Evolutionary conservation across 2,329 filamentous ascomycete species (phyloP).

Genomic region (Raffaelea ambrosiae): DNA sequence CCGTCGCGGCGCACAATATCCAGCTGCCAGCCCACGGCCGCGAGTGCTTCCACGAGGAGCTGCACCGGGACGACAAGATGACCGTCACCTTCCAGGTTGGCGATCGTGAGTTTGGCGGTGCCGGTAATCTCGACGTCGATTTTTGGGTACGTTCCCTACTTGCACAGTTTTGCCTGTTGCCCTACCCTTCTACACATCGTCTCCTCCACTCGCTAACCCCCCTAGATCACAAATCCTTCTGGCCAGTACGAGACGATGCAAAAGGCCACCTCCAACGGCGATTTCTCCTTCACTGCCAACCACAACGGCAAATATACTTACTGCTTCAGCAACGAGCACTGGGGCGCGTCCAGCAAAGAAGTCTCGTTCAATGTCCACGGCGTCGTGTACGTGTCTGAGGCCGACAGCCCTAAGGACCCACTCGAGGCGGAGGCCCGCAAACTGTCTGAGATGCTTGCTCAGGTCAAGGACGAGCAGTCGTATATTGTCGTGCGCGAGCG

Average conservation of each 20-base stretch:
- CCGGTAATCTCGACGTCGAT: conserved; percentile 91
- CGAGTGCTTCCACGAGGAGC: conserved; percentile 93
- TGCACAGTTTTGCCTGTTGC: too few relatives aligned
- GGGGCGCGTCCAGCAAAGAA: conserved; percentile 93
- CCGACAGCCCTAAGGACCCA: conserved; percentile 75
- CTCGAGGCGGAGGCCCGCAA: conserved; percentile 83
- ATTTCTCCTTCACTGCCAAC: conserved; percentile 82
- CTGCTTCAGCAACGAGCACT: conserved; percentile 99
- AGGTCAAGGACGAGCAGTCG: conserved; percentile 95
- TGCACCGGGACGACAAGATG: conserved; percentile 95
- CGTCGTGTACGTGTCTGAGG: conserved; percentile 91
- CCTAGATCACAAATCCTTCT: conserved; percentile 67
- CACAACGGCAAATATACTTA: conserved; percentile 86
- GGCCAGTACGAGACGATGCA: conserved; percentile 72
- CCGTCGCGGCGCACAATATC: conserved; percentile 83
- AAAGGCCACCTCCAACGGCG: conserved; percentile 76
- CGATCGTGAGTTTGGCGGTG: conserved; percentile 89
- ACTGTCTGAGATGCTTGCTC: conserved; percentile 75
- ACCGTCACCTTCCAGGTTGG: conserved; percentile 97
- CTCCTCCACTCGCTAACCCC: neutral
- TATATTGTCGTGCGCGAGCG: conserved; percentile 95
- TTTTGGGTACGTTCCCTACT: conserved; percentile 79
- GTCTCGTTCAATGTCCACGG: conserved; percentile 99
- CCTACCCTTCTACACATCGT: too few relatives aligned
- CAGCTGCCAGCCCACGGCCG: conserved; percentile 85